phyloP scores from a whole-genome alignment of 2,329 filamentous ascomycete genomes.

The Plectosphaerella sp. region DNA sequence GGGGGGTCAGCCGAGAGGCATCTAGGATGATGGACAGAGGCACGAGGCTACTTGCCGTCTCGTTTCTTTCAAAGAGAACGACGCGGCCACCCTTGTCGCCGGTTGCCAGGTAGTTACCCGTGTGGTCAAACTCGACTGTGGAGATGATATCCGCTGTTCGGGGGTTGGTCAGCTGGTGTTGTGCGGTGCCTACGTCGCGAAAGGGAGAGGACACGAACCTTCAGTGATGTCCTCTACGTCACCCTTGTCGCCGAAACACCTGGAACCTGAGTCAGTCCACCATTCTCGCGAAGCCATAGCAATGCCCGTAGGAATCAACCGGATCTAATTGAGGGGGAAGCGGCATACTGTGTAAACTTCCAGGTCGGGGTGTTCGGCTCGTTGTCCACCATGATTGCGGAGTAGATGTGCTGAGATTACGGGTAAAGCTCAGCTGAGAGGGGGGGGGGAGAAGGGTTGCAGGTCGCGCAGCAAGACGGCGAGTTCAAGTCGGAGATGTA shows the following conservation, averaged over 20 bases:
- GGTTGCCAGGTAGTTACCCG: conserved; percentile 84
- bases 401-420: conserved; percentile 4
- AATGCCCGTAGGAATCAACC: conserved; percentile 1
- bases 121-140: conserved; percentile 87
- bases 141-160: conserved; percentile 84
- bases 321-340: background rate
- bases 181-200: background rate
- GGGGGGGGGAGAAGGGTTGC: background rate
- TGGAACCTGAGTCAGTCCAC: conserved; percentile 33
- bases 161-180: background rate
- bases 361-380: conserved; percentile 92
- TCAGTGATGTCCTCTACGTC: conserved; percentile 99
- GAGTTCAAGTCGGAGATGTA: background rate
- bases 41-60: conserved; percentile 64
- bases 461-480: no score
- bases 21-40: background rate
- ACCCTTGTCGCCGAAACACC: conserved; percentile 99
- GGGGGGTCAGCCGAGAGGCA: conserved; percentile 23
- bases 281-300: conserved; percentile 10
- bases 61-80: conserved; percentile 87
- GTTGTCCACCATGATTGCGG: conserved; percentile 86
- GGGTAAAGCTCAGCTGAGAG: background rate
- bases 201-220: conserved; percentile 46
- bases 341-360: conserved; percentile 94
- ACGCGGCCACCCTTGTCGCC: conserved; percentile 85